Base-by-base conservation (phyloP, 2,329 filamentous ascomycete genomes). In the Cordyceps militaris region DNA sequence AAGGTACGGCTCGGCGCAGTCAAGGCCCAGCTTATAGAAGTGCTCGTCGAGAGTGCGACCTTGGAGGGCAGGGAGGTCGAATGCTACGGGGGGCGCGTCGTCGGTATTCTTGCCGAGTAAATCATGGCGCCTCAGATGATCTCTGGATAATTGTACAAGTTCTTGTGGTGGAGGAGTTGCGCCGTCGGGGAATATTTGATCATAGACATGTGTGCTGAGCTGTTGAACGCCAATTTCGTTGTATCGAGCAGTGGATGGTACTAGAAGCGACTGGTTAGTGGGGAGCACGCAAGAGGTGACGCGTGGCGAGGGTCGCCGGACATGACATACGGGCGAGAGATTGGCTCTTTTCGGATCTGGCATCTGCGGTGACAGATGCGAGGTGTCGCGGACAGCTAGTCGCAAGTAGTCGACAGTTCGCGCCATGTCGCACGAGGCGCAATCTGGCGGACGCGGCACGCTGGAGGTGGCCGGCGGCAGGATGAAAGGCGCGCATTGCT, bases 171-270 rank as follows among this genome's bases (percentile, higher is more conserved):
- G 81, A 3, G 82, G 75, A 11, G 78, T 72, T 60, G 71, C 68
- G 49, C 75, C 75, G 40, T 77, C 74, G 4, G 82, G 83, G 67
- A 99, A 99, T 43, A 99, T 75, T 72, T 97, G 94, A 1, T 82
- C 69, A 71, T 93, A 89, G 46, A 99, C 80, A 75, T 92, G 81
- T 59, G 81, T 79, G 77, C 91, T 97, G 64, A 99, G 77, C 67
- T 97, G 93, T 74, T 99, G 94, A 40, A 99, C 90, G 55, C 90
- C 91, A 65, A 99, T 92, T 64, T 95, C 89, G 73, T 95, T 99
- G 76, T 88, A 90, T 63, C 94, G 85, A 50, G 90, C 78, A 58
- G 80, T 73, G 7, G 82, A 80, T 0, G 73, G 67, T 30, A 81
- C 76, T 79, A 61, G 42, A 23, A 56, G 42, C 40, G 21, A 43